Evolutionary conservation across 176 grass and related monocot genomes (phyloP).

Genomic region (Secale cereale): DNA sequence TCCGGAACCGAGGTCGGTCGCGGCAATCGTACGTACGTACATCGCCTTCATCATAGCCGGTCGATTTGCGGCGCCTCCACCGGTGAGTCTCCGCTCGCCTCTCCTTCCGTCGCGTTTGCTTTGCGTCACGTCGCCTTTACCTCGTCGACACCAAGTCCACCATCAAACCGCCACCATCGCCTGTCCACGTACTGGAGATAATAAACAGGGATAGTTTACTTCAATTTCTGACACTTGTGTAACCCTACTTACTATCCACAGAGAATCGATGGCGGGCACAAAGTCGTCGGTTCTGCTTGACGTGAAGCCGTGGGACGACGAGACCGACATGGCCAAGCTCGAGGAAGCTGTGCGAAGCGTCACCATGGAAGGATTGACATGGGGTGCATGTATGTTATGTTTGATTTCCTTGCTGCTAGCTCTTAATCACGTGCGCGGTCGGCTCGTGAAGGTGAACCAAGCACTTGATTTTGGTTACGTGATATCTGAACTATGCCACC

Average conservation of each 20-base stretch:
- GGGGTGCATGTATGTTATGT: slow-evolving; percentile 3
- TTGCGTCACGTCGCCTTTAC: neutral
- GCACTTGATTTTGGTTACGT: too few relatives aligned
- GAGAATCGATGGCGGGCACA: neutral
- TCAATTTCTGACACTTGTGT: too few relatives aligned
- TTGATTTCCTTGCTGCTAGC: neutral
- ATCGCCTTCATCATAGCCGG: too few relatives aligned
- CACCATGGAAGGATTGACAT: neutral
- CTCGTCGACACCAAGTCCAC: neutral
- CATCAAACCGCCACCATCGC: too few relatives aligned
- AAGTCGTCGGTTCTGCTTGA: slow-evolving; percentile 5
- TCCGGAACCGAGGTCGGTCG: neutral
- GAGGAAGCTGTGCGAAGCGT: neutral
- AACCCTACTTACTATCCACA: too few relatives aligned
- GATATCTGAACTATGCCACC: neutral
- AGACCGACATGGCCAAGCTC: slow-evolving; percentile 18
- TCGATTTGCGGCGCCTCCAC: neutral
- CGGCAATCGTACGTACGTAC: neutral
- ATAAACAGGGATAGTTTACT: too few relatives aligned
- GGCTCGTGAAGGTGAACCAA: too few relatives aligned
- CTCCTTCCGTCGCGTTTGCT: too few relatives aligned
- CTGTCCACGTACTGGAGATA: too few relatives aligned
- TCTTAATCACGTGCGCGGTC: neutral
- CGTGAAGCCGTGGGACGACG: neutral
- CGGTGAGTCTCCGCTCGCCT: neutral